Base-by-base conservation (phyloP, 495 filamentous ascomycete genomes). In the Jackrogersella minutella region DNA sequence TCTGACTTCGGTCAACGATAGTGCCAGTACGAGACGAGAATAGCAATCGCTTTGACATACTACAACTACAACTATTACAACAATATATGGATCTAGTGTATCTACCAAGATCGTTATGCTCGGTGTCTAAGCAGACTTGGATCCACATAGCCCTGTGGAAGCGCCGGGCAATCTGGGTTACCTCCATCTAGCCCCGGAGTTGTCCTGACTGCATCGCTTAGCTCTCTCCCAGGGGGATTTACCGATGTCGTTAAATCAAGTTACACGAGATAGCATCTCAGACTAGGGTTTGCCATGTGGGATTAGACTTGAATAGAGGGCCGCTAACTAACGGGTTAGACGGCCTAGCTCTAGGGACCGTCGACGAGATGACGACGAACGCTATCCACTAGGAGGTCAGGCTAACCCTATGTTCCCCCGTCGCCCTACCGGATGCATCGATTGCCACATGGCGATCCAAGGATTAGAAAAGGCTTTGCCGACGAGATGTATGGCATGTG, bases 361-460 rank as follows among this genome's bases (percentile, higher is more conserved):
- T 54, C 16, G 24, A 46, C 17, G 62, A 21, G 22, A 57, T 46
- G 62, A 62, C 14, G 67, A 66, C 46, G 58, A 19, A 34, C 19
- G 13, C 7, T 64, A 55, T 14, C 43, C 44, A 49, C 39, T 30
- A 43, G 28, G 50, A 36, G 41, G 21, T 50, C 58, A 50, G 17
- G 51, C 4, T 34, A 4, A 66, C 21, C 16, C 36, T 36, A 30
- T n/a, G n/a, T n/a, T n/a, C n/a, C n/a, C n/a, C n/a, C n/a, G n/a
- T 46, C 37, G 21, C 26, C 26, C 50, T 36, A 17, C 53, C 50
- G 39, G 51, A 36, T 62, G 33, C 33, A 19, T 3, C 13, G 37
- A 40, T 36, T 39, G 17, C 62, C 67, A 70, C 62, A 70, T 70
- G 67, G 67, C 62, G 51, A 19, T 58, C 17, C 62, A 62, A 58